Percentiles rank a stretch among this genome's conserved stretches.
These are phyloP conservation scores for Vigna radiata DNA, from an alignment of 306 rosid species.

Conservation along the genomic window DNA sequence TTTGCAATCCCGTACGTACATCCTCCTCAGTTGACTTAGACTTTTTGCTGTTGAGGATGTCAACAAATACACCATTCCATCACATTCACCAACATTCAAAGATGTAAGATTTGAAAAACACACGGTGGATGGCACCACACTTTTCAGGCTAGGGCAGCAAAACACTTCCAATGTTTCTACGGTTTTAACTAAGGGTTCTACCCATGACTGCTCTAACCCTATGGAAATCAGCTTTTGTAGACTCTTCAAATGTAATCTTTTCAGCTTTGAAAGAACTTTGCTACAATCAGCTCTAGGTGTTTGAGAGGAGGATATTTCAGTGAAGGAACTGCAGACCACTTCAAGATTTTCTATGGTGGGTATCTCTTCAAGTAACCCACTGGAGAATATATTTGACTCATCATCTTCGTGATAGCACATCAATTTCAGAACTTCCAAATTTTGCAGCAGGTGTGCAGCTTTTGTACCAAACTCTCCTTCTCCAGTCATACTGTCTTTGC, in stretches of 20 bases:
- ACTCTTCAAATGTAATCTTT: background rate
- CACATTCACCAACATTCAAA: background rate
- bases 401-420: constrained; percentile 2
- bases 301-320: constrained; percentile 7
- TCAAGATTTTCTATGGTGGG: background rate
- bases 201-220: constrained; percentile 37
- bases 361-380: background rate
- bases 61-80: background rate
- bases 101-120: constrained; percentile 1
- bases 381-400: constrained; percentile 1
- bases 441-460: background rate
- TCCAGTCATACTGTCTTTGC: background rate
- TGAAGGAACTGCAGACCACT: background rate
- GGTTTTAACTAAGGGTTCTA: background rate
- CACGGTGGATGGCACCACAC: background rate
- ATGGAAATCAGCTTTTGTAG: background rate
- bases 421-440: background rate
- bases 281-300: background rate
- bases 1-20: background rate
- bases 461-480: background rate
- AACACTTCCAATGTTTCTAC: background rate
- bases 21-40: background rate
- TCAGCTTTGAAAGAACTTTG: background rate
- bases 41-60: constrained; percentile 31
- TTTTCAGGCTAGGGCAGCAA: background rate